These are phyloP conservation scores for Kodamaea alishanica DNA, from an alignment of 1,139 yeast genomes.

Conservation along the genomic window DNA sequence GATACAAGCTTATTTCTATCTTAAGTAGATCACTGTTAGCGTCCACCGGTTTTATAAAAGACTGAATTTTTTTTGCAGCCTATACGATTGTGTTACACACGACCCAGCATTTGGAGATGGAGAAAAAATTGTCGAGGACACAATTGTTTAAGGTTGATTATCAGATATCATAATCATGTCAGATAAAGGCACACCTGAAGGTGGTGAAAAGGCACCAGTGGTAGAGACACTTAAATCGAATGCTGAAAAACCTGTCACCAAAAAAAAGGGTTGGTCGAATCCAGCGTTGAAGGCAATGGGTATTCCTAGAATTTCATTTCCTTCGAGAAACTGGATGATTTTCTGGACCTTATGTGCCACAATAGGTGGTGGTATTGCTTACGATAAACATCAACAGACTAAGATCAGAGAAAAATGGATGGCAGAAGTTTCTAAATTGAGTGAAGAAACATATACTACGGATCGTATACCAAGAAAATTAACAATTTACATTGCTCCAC, in stretches of 20 bases:
- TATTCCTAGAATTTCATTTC: constrained; percentile 68
- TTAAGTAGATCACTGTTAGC: too few relatives aligned
- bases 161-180: background rate
- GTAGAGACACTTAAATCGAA: constrained; percentile 1
- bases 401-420: constrained; percentile 66
- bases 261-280: constrained; percentile 57
- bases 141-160: too few relatives aligned
- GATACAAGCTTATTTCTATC: too few relatives aligned
- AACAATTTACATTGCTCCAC: constrained; percentile 86
- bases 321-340: constrained; percentile 90
- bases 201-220: constrained; percentile 1
- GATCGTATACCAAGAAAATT: constrained; percentile 66
- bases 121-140: too few relatives aligned
- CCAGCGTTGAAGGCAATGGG: constrained; percentile 93
- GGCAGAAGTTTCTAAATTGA: constrained; percentile 50
- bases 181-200: constrained; percentile 1
- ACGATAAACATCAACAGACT: constrained; percentile 74
- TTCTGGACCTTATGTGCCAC: constrained; percentile 73
- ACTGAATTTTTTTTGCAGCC: too few relatives aligned
- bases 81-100: too few relatives aligned
- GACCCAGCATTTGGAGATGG: too few relatives aligned
- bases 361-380: constrained; percentile 67
- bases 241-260: constrained; percentile 2
- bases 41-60: too few relatives aligned
- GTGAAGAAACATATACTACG: constrained; percentile 35